phyloP scores from a whole-genome alignment of 805 yeast species.

The Candida arabinofermentans region DNA sequence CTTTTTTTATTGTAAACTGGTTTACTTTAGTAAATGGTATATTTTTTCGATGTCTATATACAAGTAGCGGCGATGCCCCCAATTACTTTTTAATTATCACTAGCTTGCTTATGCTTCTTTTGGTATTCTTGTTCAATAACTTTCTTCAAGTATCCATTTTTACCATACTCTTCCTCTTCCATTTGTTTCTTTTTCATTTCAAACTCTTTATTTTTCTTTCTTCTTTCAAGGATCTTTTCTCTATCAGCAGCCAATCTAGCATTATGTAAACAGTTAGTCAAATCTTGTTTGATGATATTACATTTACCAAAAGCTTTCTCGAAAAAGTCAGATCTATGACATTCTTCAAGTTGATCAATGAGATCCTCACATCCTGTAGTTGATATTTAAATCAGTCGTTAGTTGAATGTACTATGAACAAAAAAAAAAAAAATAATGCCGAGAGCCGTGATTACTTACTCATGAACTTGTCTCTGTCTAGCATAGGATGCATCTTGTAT shows the following conservation, averaged over 20 bases:
- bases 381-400: too few species aligned
- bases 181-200: slow-evolving; percentile 55
- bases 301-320: slow-evolving; percentile 78
- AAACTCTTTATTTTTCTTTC: slow-evolving; percentile 50
- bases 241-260: slow-evolving; percentile 65
- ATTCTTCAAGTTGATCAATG: slow-evolving; percentile 84
- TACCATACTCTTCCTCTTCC: slow-evolving; percentile 79
- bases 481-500: slow-evolving; percentile 33
- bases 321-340: slow-evolving; percentile 69
- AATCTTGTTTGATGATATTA: slow-evolving; percentile 76
- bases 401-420: too few species aligned
- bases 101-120: slow-evolving; percentile 5
- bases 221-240: slow-evolving; percentile 48
- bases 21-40: background rate
- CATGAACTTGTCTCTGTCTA: slow-evolving; percentile 28
- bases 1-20: background rate
- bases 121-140: slow-evolving; percentile 53
- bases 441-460: slow-evolving; percentile 27
- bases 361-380: slow-evolving; percentile 65
- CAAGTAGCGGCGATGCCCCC: background rate
- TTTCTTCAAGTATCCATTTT: slow-evolving; percentile 63
- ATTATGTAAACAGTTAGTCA: slow-evolving; percentile 73
- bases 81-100: too few species aligned
- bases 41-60: background rate
- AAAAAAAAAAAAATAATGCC: slow-evolving; percentile 23